phyloP scores from a whole-genome alignment of 73 alveolate species.

The Loxodes magnus region DNA sequence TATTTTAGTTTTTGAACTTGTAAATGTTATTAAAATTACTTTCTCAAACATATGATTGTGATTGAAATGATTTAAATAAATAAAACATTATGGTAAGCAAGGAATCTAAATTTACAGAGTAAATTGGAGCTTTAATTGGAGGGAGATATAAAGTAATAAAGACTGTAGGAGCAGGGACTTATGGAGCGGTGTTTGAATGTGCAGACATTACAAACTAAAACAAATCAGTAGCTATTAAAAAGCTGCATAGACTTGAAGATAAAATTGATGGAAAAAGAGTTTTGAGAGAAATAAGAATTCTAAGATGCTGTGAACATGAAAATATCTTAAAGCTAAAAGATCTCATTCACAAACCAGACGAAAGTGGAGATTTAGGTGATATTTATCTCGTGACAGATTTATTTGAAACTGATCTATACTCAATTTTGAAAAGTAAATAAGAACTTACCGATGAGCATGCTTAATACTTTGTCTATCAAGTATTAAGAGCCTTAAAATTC shows the following conservation, averaged over 20 bases:
- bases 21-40: no score
- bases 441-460: constrained; percentile 63
- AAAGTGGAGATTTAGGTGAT: constrained; percentile 12
- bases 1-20: no score
- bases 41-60: no score
- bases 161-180: constrained; percentile 11
- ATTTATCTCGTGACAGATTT: constrained; percentile 60
- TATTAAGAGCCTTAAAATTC: constrained; percentile 18
- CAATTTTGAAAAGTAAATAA: constrained; percentile 50
- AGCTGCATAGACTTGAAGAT: constrained; percentile 9
- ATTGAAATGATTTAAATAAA: no score
- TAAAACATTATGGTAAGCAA: no score
- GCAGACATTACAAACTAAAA: constrained; percentile 9
- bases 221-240: constrained; percentile 3
- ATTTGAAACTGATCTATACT: constrained; percentile 79
- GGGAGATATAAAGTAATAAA: constrained; percentile 15
- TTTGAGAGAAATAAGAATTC: constrained; percentile 5
- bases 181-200: constrained; percentile 5
- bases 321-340: neutral
- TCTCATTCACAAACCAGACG: constrained; percentile 6
- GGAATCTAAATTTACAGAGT: no score
- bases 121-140: constrained; percentile 17
- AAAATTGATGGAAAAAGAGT: constrained; percentile 5
- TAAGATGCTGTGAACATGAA: constrained; percentile 4
- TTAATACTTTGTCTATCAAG: constrained; percentile 57